Percentiles rank a stretch among this genome's conserved stretches.
phyloP scores from a whole-genome alignment of 2,329 filamentous ascomycete species.

The Xylaria sp. region DNA sequence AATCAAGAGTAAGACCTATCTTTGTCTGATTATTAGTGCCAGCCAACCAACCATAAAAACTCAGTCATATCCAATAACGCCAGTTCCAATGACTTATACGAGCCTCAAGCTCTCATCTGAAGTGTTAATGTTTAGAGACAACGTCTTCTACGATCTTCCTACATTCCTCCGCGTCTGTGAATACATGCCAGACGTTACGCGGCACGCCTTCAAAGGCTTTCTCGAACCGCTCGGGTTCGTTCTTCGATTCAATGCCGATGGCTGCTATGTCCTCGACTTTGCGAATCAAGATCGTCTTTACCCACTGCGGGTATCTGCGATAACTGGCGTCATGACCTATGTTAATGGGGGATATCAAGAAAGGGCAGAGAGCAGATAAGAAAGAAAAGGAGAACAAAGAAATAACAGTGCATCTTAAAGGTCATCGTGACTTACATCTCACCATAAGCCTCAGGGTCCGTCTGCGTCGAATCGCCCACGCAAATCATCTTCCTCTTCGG shows the following conservation, averaged over 20 bases:
- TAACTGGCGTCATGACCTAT: conserved; percentile 55
- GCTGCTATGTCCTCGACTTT: conserved; percentile 81
- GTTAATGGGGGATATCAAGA: conserved; percentile 27
- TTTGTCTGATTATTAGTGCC: neutral
- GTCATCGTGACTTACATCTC: conserved; percentile 68
- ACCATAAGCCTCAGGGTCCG: conserved; percentile 89
- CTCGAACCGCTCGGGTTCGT: conserved; percentile 80
- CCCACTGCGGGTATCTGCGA: conserved; percentile 76
- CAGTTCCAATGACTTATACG: neutral
- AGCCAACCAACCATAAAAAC: too few relatives aligned
- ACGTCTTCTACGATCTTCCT: conserved; percentile 52
- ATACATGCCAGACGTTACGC: conserved; percentile 79
- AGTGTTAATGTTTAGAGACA: conserved; percentile 37
- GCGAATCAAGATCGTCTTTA: conserved; percentile 85
- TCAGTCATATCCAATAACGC: too few relatives aligned
- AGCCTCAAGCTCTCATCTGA: neutral
- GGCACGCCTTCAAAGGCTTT: conserved; percentile 83
- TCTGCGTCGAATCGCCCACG: conserved; percentile 91
- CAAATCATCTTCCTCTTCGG: conserved; percentile 82
- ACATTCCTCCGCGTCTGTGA: conserved; percentile 79
- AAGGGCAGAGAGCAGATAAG: neutral
- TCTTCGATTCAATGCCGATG: conserved; percentile 77
- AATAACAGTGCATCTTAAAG: neutral
- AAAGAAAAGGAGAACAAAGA: neutral
- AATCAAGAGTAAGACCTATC: neutral